These are phyloP conservation scores for button mushroom (Agaricus bisporus) DNA, from an alignment of 768 basidiomycete genomes.

Conservation along the genomic window DNA sequence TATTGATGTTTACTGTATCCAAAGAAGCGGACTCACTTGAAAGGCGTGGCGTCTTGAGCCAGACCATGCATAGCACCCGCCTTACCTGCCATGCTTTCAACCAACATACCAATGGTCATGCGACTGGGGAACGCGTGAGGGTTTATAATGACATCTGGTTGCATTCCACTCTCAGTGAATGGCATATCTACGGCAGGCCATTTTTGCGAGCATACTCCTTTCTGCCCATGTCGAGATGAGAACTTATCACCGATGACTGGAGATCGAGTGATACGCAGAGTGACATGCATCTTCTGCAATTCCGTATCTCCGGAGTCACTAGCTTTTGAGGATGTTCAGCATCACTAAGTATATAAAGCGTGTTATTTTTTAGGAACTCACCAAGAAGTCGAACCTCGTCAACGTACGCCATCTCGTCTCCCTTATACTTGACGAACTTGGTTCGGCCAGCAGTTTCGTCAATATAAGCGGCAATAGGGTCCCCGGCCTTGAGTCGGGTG, in stretches of 20 bases:
- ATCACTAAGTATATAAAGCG: not conserved
- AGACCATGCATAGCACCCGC: conserved; percentile 98
- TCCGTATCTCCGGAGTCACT: conserved; percentile 84
- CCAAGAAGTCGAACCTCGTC: conserved; percentile 91
- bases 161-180: conserved; percentile 97
- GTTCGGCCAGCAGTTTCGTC: conserved; percentile 84
- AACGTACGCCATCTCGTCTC: conserved; percentile 85
- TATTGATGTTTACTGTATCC: conserved; percentile 4
- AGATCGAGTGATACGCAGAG: conserved; percentile 86
- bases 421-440: conserved; percentile 90
- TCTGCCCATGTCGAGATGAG: conserved; percentile 97
- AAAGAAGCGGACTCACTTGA: conserved; percentile 58
- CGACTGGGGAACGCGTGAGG: conserved; percentile 99
- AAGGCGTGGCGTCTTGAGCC: conserved; percentile 97
- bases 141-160: conserved; percentile 99
- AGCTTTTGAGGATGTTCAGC: conserved; percentile 36
- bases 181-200: conserved; percentile 99
- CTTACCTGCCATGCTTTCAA: conserved; percentile 99
- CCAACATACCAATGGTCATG: conserved; percentile 99
- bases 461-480: conserved; percentile 79
- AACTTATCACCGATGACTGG: conserved; percentile 99
- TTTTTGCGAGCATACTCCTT: conserved; percentile 99
- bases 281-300: conserved; percentile 89
- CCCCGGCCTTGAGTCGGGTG: conserved; percentile 59
- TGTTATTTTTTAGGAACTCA: conserved; percentile 23